phyloP scores from a whole-genome alignment of 176 grass and related monocot genomes.

The Aegilops bicornis region DNA sequence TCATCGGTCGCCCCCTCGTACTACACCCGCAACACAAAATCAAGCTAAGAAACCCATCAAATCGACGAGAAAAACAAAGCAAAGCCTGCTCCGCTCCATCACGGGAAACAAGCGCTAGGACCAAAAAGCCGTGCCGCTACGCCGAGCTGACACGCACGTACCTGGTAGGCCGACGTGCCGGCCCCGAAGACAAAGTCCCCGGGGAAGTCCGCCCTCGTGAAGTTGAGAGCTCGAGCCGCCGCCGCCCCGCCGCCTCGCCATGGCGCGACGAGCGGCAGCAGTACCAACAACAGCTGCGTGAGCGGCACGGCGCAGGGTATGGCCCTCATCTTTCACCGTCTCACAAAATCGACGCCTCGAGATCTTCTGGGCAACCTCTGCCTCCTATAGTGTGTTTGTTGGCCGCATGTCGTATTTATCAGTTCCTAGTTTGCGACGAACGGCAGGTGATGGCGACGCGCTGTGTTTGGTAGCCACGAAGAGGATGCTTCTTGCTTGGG shows the following conservation, averaged over 20 bases:
- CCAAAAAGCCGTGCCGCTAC: not conserved
- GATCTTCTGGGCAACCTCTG: not conserved
- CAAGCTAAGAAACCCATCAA: not conserved
- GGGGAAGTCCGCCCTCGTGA: slow-evolving; percentile 71
- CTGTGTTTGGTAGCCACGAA: not conserved
- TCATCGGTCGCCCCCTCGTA: slow-evolving; percentile 67
- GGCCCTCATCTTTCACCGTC: not conserved
- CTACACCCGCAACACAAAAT: slow-evolving; percentile 7
- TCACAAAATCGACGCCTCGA: not conserved
- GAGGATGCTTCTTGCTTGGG: no score
- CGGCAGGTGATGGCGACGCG: not conserved
- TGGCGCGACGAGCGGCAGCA: slow-evolving; percentile 27
- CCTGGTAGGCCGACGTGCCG: slow-evolving; percentile 88
- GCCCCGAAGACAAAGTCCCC: slow-evolving; percentile 72
- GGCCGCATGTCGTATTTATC: not conserved
- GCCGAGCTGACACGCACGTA: not conserved
- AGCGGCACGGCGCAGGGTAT: not conserved
- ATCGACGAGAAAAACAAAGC: not conserved
- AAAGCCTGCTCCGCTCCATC: not conserved
- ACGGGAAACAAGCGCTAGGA: not conserved
- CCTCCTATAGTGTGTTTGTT: not conserved
- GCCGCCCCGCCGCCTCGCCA: slow-evolving; percentile 12
- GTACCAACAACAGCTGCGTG: rapidly evolving
- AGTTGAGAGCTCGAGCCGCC: slow-evolving; percentile 46
- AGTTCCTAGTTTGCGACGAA: not conserved